phyloP scores from a whole-genome alignment of 768 basidiomycete genomes.

The Boletellus ananiceps region DNA sequence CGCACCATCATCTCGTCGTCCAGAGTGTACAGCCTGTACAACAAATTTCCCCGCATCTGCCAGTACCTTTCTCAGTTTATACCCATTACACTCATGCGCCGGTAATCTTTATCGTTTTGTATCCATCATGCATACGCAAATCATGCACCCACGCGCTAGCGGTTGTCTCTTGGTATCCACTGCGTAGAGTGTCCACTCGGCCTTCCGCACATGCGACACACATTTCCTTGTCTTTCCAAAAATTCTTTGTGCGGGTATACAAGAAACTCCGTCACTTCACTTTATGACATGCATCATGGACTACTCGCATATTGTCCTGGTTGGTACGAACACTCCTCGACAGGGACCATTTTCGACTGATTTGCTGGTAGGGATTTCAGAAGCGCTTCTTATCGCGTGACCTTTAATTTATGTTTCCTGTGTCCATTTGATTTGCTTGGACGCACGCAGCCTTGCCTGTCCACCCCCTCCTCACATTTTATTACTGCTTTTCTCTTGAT shows the following conservation, averaged over 20 bases:
- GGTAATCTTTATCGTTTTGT: constrained; percentile 32
- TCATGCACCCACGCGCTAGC: constrained; percentile 20
- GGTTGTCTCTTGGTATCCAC: constrained; percentile 16
- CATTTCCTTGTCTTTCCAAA: constrained; percentile 11
- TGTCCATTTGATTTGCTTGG: not conserved
- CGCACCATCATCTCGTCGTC: constrained; percentile 7
- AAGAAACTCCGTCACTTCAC: constrained; percentile 14
- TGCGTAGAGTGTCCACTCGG: constrained; percentile 14
- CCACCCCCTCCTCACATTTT: constrained; percentile 2
- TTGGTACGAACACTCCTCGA: constrained; percentile 14
- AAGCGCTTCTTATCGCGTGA: constrained; percentile 19
- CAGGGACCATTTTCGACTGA: constrained; percentile 16
- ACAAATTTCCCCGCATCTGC: constrained; percentile 11
- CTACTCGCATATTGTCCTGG: constrained; percentile 23
- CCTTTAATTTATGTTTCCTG: constrained; percentile 17
- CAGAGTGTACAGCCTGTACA: constrained; percentile 23
- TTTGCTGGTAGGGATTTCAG: constrained; percentile 19
- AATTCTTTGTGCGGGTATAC: constrained; percentile 20
- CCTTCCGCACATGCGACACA: constrained; percentile 9
- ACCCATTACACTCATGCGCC: constrained; percentile 26
- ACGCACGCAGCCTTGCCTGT: not conserved
- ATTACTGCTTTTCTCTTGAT: constrained; percentile 5
- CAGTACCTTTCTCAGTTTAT: constrained; percentile 17
- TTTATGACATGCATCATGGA: constrained; percentile 30
- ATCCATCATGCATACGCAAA: constrained; percentile 31